Evolutionary conservation across 1,139 yeast species (phyloP).

Genomic region (Magnusiomyces magnusii): DNA sequence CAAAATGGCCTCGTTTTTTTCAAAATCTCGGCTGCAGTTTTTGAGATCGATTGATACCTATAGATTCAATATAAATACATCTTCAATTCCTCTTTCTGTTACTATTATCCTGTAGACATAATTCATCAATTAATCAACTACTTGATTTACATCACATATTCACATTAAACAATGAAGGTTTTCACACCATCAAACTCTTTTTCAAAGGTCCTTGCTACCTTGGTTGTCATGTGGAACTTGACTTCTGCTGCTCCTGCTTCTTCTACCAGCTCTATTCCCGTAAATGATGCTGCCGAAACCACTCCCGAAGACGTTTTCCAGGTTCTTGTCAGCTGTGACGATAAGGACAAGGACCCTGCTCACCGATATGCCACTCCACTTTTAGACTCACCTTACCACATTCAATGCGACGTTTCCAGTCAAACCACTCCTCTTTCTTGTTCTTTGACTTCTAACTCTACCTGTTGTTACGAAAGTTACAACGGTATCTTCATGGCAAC

Average conservation of each 20-base stretch:
- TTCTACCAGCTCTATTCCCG: neutral
- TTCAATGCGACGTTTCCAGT: neutral
- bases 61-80: no score
- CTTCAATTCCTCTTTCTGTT: no score
- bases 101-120: no score
- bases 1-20: no score
- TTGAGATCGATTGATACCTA: no score
- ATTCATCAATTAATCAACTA: no score
- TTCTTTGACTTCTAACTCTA: constrained; percentile 29
- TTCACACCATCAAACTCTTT: neutral
- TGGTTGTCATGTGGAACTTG: neutral
- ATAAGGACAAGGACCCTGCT: neutral
- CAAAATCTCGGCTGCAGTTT: no score
- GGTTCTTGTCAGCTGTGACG: neutral
- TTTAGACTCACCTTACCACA: neutral
- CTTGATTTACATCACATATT: neutral
- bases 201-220: neutral
- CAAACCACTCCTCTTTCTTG: constrained; percentile 56
- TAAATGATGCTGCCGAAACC: neutral
- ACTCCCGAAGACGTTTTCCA: neutral
- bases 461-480: constrained; percentile 80
- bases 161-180: neutral
- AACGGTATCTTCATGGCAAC: constrained; percentile 85
- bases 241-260: neutral
- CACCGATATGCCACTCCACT: neutral